phyloP scores from a whole-genome alignment of 352 stramenopile species.

The Phytophthora boehmeriae region DNA sequence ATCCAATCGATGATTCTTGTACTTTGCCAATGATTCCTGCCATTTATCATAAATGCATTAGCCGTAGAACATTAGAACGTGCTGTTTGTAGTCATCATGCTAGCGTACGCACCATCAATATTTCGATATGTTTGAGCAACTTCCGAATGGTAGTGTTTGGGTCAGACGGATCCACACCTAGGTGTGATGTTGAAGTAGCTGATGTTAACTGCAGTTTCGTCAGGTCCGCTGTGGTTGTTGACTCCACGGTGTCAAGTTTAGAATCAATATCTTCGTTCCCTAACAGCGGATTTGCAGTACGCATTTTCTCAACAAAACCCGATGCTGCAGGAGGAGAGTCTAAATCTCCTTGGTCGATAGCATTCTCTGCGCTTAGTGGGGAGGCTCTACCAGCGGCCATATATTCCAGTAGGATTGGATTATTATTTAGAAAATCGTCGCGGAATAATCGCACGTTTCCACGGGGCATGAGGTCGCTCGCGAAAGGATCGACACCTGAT shows the following conservation, averaged over 20 bases:
- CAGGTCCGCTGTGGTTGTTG: background rate
- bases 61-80: background rate
- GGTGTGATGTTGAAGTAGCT: conserved; percentile 52
- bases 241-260: background rate
- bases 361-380: conserved; percentile 9
- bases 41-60: background rate
- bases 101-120: conserved; percentile 57
- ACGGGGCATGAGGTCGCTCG: conserved; percentile 63
- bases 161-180: conserved; percentile 79
- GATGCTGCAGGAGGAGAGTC: conserved; percentile 8
- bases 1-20: conserved; percentile 62
- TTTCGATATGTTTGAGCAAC: conserved; percentile 84
- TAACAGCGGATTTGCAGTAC: conserved; percentile 43
- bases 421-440: conserved; percentile 87
- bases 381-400: conserved; percentile 40
- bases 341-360: conserved; percentile 10
- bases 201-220: conserved; percentile 19
- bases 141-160: conserved; percentile 83
- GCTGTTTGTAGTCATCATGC: background rate
- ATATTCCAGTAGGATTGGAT: conserved; percentile 85
- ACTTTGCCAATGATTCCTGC: conserved; percentile 59
- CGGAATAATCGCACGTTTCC: conserved; percentile 84
- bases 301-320: conserved; percentile 73
- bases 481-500: conserved; percentile 49
- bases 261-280: conserved; percentile 11